Evolutionary conservation across 768 basidiomycete species (phyloP), one percentile per base, ranked within the genome.

Genomic region (Boletus vinaceobasis): DNA sequence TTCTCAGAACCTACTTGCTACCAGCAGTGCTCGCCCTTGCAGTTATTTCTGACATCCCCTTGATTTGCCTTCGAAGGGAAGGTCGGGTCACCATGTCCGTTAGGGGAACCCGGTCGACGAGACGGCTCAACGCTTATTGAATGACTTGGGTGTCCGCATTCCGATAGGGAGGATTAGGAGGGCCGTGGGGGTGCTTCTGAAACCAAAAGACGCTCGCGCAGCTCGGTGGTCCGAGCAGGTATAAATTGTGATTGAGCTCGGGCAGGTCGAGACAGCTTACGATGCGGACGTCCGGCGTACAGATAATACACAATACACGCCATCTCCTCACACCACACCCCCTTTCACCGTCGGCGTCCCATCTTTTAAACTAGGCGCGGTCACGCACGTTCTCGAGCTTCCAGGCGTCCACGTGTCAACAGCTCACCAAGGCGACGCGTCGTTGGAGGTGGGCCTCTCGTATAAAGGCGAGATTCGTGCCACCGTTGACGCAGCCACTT

Each of bases 381-480:
- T 26, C 19, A 52, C 21, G 1, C 45, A 52, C 17, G 45, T 31
- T 48, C 60, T 36, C 10, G 52, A 52, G 8, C 44, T 53, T 37
- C 35, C 39, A 15, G 50, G 45, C 7, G 51, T 46, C 49, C 52
- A 42, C 35, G 43, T 55, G 29, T n/a, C n/a, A n/a, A n/a, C n/a
- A 98, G 64, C 84, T 98, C 51, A 96, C 93, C 1, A 86, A 87
- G 60, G 93, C 17, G 91, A 96, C 60, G 93, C 93, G 0, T 80
- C 91, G 5, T 75, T 98, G 65, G 96, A 98, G 65, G 82, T 95
- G 7, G 87, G 89, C 58, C 71, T 96, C 26, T 78, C 77, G 14
- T 95, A 90, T 77, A 87, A 88, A 67, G 93, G 94, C 44, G 92
- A 93, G 65, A 74, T 98, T 26, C 82, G 93, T 15, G 88, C 97